phyloP scores from a whole-genome alignment of 2,329 filamentous ascomycete species.

The Fusarium oxysporum region DNA sequence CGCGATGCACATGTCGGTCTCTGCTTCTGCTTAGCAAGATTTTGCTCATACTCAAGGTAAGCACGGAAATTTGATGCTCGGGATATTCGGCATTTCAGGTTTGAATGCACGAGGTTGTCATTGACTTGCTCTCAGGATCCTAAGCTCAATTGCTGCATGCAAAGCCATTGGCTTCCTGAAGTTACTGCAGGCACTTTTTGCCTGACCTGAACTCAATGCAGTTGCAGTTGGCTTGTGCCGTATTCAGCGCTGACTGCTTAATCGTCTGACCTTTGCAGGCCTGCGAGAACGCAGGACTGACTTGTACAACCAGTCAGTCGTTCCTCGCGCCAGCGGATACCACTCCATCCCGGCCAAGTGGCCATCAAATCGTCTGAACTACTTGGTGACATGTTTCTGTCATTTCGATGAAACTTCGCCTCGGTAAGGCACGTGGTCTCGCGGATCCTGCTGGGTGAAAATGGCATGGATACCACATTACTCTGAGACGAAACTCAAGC shows the following conservation, averaged over 20 bases:
- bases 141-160: not conserved
- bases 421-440: conserved; percentile 16
- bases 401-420: conserved; percentile 21
- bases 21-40: conserved; percentile 21
- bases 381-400: not conserved
- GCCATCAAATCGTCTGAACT: conserved; percentile 9
- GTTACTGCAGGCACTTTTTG: not conserved
- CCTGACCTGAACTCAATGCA: conserved; percentile 3
- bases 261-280: not conserved
- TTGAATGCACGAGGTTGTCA: not conserved
- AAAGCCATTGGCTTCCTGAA: not conserved
- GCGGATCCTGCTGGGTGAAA: not conserved
- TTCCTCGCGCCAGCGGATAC: not conserved
- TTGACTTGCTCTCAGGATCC: conserved; percentile 16
- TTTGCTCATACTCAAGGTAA: not conserved
- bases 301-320: not conserved
- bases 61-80: not conserved
- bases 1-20: conserved; percentile 20
- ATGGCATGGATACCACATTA: not conserved
- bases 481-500: not conserved
- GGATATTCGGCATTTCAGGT: conserved; percentile 14
- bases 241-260: not conserved
- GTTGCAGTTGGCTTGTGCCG: conserved; percentile 10
- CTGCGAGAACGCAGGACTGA: not conserved
- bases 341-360: conserved; percentile 7